Percentiles rank a stretch among this genome's conserved stretches.
These are phyloP conservation scores for Penicillium fimorum DNA, from an alignment of 495 filamentous ascomycete species.

Conservation along the genomic window DNA sequence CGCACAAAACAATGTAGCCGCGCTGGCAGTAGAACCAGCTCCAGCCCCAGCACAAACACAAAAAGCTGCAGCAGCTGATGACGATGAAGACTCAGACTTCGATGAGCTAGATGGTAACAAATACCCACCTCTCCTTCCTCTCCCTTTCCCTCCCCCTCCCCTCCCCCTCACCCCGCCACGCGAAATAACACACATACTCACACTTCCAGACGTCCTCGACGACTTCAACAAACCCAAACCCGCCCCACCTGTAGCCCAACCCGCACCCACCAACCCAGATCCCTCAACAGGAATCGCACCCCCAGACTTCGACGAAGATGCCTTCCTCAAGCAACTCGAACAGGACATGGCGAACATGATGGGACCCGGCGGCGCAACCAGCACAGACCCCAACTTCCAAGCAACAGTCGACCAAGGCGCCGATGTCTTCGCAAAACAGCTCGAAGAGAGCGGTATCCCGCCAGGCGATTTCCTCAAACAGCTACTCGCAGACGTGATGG, in stretches of 20 bases:
- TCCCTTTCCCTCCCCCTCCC: not conserved
- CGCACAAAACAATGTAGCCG: not conserved
- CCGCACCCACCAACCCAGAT: slow-evolving; percentile 14
- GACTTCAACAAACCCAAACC: slow-evolving; percentile 66
- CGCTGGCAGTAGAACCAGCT: not conserved
- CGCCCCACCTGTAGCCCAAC: slow-evolving; percentile 22
- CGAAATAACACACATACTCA: not conserved
- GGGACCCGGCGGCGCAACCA: slow-evolving; percentile 34
- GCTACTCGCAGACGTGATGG: slow-evolving; percentile 76
- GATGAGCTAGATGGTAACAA: slow-evolving; percentile 82
- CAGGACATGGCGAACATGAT: slow-evolving; percentile 83
- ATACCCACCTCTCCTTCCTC: not conserved
- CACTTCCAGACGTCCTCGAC: slow-evolving; percentile 75
- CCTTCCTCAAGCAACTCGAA: slow-evolving; percentile 77
- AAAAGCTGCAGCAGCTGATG: slow-evolving; percentile 18
- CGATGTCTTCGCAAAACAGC: slow-evolving; percentile 67
- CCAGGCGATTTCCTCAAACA: slow-evolving; percentile 82
- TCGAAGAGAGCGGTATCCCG: slow-evolving; percentile 69
- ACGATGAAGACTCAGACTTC: slow-evolving; percentile 61
- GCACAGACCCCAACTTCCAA: slow-evolving; percentile 23
- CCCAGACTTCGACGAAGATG: slow-evolving; percentile 52
- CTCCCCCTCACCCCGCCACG: not conserved
- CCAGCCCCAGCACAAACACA: slow-evolving; percentile 11
- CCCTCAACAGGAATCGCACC: slow-evolving; percentile 19
- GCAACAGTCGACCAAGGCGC: slow-evolving; percentile 38